Evolutionary conservation across 2,329 filamentous ascomycete genomes (phyloP).

Genomic region (Pyrenophora tritici-repentis): DNA sequence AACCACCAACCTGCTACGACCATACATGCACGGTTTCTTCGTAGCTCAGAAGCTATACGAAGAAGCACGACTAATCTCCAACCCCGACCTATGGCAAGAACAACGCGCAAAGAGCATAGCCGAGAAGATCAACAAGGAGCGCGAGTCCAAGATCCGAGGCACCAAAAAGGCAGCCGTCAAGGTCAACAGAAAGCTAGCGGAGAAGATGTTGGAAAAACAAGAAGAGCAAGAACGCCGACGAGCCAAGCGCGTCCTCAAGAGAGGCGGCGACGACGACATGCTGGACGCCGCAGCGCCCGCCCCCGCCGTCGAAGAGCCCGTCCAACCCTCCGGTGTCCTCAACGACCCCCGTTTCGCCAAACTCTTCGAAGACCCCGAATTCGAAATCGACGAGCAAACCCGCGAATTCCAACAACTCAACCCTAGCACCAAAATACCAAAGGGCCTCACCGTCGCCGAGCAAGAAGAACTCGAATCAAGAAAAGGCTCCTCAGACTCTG

Average conservation of each 20-base stretch:
- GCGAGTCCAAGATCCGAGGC: constrained; percentile 90
- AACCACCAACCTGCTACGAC: constrained; percentile 84
- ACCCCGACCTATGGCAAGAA: constrained; percentile 92
- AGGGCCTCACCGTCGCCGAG: constrained; percentile 63
- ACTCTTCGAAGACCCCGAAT: constrained; percentile 92
- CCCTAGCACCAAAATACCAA: constrained; percentile 71
- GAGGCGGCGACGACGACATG: constrained; percentile 60
- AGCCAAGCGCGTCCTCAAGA: constrained; percentile 59
- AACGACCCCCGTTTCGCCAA: constrained; percentile 84
- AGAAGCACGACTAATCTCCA: constrained; percentile 88
- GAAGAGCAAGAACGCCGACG: constrained; percentile 64
- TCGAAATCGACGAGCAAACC: constrained; percentile 86
- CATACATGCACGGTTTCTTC: constrained; percentile 99
- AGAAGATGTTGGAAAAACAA: constrained; percentile 67
- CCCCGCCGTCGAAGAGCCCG: constrained; percentile 47
- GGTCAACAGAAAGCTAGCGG: constrained; percentile 80
- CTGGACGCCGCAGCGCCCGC: constrained; percentile 33
- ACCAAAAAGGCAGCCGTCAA: constrained; percentile 89
- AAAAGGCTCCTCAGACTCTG: constrained; percentile 45
- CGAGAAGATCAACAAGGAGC: constrained; percentile 95
- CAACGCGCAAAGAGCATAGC: constrained; percentile 88
- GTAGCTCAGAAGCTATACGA: constrained; percentile 95
- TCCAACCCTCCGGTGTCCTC: constrained; percentile 63
- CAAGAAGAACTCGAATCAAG: constrained; percentile 59
- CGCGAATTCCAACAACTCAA: constrained; percentile 88